phyloP scores from a whole-genome alignment of 75 land plant species.

The Adiantum capillusveneris region DNA sequence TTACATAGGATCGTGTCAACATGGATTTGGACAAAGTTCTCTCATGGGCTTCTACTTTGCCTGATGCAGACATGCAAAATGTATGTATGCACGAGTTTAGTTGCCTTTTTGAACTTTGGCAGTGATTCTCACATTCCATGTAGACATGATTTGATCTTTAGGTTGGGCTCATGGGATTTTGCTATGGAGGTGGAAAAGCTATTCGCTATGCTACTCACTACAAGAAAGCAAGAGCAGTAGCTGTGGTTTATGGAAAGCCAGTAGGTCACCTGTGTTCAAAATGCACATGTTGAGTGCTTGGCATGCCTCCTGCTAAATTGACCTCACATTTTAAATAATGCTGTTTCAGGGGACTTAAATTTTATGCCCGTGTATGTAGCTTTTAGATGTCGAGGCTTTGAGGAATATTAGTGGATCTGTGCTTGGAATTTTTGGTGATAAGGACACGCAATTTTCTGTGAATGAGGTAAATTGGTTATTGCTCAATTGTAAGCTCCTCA shows the following conservation, averaged over 20 bases:
- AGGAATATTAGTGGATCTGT: conserved; percentile 14
- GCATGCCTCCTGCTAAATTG: too few species aligned
- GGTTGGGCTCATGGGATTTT: conserved; percentile 27
- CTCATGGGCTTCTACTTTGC: conserved; percentile 17
- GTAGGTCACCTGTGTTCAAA: conserved; percentile 5
- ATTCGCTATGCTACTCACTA: conserved; percentile 15
- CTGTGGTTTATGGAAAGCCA: conserved; percentile 25
- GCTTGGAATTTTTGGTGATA: conserved; percentile 24
- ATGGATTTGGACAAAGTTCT: conserved; percentile 23
- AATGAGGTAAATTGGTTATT: conserved; percentile 11
- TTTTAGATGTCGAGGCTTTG: conserved; percentile 15
- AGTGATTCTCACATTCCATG: too few species aligned
- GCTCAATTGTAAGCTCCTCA: neutral
- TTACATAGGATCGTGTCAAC: conserved; percentile 16
- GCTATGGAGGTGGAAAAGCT: conserved; percentile 33
- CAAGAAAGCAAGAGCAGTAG: conserved; percentile 21
- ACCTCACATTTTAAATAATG: too few species aligned
- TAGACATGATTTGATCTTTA: conserved; percentile 5
- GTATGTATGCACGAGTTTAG: neutral
- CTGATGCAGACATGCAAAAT: conserved; percentile 13
- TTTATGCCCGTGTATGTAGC: too few species aligned
- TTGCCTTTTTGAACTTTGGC: too few species aligned
- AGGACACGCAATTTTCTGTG: conserved; percentile 21
- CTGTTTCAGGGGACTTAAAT: too few species aligned
- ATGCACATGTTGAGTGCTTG: too few species aligned